These are phyloP conservation scores for Amanita rimosa DNA, from an alignment of 768 basidiomycete genomes.

Conservation along the genomic window DNA sequence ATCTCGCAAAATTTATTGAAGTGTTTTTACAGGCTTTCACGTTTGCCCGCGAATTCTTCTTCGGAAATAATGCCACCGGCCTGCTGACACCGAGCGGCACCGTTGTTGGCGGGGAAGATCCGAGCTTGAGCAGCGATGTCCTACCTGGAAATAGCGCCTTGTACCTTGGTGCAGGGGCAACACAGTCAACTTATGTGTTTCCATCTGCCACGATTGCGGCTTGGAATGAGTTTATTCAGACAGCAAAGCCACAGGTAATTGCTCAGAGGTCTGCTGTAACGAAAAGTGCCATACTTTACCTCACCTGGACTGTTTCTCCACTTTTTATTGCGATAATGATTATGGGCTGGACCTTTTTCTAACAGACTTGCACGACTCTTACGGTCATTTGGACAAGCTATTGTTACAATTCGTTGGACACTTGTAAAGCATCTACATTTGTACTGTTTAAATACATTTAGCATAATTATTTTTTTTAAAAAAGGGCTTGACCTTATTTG, in stretches of 20 bases:
- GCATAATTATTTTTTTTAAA: neutral
- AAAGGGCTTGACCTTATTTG: too few species aligned
- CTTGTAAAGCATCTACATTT: neutral
- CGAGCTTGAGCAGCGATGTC: slow-evolving; percentile 30
- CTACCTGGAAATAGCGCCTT: slow-evolving; percentile 48
- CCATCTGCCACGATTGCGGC: slow-evolving; percentile 44
- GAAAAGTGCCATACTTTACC: neutral
- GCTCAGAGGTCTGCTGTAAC: neutral
- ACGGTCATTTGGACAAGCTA: neutral
- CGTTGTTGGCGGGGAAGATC: slow-evolving; percentile 39
- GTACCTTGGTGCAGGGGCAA: slow-evolving; percentile 38
- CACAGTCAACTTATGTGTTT: slow-evolving; percentile 41
- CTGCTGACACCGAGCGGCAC: slow-evolving; percentile 29
- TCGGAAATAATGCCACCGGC: slow-evolving; percentile 52
- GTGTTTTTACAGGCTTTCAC: slow-evolving; percentile 35
- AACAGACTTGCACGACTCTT: neutral
- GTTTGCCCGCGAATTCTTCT: slow-evolving; percentile 55
- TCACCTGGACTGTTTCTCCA: neutral
- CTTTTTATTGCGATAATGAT: neutral
- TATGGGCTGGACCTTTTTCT: slow-evolving; percentile 5
- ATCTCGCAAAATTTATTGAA: slow-evolving; percentile 1
- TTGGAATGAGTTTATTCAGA: slow-evolving; percentile 40
- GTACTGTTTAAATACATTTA: neutral
- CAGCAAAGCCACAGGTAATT: slow-evolving; percentile 12
- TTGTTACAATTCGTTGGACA: neutral